Evolutionary conservation across 2,329 filamentous ascomycete genomes (phyloP).

Genomic region (Alternaria longipes): DNA sequence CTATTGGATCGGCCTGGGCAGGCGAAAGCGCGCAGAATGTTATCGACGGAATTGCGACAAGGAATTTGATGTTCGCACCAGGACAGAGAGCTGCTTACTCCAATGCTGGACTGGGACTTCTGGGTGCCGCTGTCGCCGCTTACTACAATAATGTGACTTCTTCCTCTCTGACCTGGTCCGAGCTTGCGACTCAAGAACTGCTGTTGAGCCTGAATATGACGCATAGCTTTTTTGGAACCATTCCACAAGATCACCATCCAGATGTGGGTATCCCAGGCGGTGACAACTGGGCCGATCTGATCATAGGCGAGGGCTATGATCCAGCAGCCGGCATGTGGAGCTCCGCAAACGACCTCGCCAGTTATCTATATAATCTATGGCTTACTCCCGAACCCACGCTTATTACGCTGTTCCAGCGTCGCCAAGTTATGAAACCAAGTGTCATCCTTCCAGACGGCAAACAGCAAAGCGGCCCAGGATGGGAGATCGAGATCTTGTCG

Average conservation of each 20-base stretch:
- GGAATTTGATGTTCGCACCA: constrained; percentile 42
- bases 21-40: constrained; percentile 29
- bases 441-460: constrained; percentile 36
- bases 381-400: constrained; percentile 32
- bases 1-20: constrained; percentile 42
- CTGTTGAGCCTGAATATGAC: constrained; percentile 38
- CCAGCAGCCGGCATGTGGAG: constrained; percentile 46
- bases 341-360: constrained; percentile 42
- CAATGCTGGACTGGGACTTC: constrained; percentile 40
- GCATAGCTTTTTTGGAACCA: constrained; percentile 36
- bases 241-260: constrained; percentile 29
- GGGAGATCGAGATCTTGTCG: constrained; percentile 38
- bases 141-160: constrained; percentile 36
- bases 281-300: constrained; percentile 38
- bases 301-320: constrained; percentile 42
- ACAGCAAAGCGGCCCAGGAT: constrained; percentile 41
- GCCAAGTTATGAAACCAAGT: constrained; percentile 34
- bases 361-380: constrained; percentile 39
- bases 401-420: constrained; percentile 38
- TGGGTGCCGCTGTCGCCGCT: constrained; percentile 35
- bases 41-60: constrained; percentile 27
- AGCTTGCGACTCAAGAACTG: constrained; percentile 30
- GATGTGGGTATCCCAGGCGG: constrained; percentile 37
- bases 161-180: constrained; percentile 33
- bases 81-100: constrained; percentile 44